Conservation (phyloP, 169 alveolate genomes). For the Babesia gibsoni region DNA sequence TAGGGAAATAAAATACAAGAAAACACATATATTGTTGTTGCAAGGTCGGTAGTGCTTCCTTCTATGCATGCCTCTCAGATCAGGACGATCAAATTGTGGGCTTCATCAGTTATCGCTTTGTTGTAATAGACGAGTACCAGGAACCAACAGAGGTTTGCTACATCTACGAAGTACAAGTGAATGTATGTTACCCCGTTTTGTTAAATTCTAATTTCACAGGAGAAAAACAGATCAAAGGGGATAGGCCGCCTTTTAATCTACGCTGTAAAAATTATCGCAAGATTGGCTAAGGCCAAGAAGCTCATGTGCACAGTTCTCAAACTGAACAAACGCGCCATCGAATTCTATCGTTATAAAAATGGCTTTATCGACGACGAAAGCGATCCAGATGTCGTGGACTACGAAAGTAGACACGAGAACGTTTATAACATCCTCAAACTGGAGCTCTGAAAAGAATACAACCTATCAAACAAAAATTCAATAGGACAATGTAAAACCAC, state of each 20-base stretch:
- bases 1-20: slow-evolving; percentile 56
- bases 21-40: slow-evolving; percentile 46
- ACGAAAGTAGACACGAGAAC: slow-evolving; percentile 10
- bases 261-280: slow-evolving; percentile 38
- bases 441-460: slow-evolving; percentile 8
- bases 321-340: slow-evolving; percentile 58
- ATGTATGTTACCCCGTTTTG: slow-evolving; percentile 1
- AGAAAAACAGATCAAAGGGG: slow-evolving; percentile 30
- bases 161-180: slow-evolving; percentile 59
- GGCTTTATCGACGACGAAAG: slow-evolving; percentile 68
- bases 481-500: neutral
- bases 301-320: slow-evolving; percentile 73
- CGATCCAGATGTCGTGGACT: slow-evolving; percentile 59
- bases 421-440: slow-evolving; percentile 43
- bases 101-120: slow-evolving; percentile 56
- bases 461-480: neutral
- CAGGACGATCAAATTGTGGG: slow-evolving; percentile 20
- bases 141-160: slow-evolving; percentile 55
- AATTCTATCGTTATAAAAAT: slow-evolving; percentile 67
- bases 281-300: slow-evolving; percentile 27
- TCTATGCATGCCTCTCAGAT: neutral
- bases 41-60: neutral
- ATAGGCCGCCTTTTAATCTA: slow-evolving; percentile 59
- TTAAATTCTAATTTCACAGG: neutral
- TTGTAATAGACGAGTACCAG: slow-evolving; percentile 52